Conservation (phyloP, 495 filamentous ascomycete genomes). For the Neurospora hispaniola region DNA sequence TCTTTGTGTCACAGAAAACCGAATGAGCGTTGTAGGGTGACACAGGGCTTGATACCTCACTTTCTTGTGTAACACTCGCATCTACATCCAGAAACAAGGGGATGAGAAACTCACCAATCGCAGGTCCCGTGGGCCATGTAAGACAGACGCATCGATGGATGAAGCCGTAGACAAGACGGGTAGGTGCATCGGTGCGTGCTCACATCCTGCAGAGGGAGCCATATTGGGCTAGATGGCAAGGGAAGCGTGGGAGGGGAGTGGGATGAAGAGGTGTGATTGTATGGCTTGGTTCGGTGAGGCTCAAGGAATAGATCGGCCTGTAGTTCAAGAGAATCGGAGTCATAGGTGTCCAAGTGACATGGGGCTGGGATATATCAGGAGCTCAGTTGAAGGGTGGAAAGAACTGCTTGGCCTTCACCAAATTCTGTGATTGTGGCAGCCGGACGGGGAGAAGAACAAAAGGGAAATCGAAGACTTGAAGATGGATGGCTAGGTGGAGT, state of each 20-base stretch:
- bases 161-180: constrained; percentile 30
- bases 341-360: neutral
- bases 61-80: constrained; percentile 18
- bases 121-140: constrained; percentile 40
- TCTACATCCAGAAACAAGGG: constrained; percentile 8
- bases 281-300: constrained; percentile 10
- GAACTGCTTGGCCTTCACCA: neutral
- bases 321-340: neutral
- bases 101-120: constrained; percentile 32
- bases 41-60: neutral
- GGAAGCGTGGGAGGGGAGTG: constrained; percentile 21
- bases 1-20: neutral
- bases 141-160: constrained; percentile 38
- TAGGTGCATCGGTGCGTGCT: constrained; percentile 34
- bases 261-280: constrained; percentile 21
- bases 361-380: neutral
- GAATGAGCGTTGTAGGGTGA: neutral
- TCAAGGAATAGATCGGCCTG: neutral
- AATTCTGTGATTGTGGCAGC: neutral
- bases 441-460: neutral
- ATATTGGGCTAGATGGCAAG: constrained; percentile 26
- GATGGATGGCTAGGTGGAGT: neutral
- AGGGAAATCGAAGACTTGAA: neutral
- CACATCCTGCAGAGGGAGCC: constrained; percentile 35
- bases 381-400: neutral